Evolutionary conservation across 352 stramenopile genomes (phyloP), one percentile per base, ranked within the genome.

Genomic region (Globisporangium parvum): DNA sequence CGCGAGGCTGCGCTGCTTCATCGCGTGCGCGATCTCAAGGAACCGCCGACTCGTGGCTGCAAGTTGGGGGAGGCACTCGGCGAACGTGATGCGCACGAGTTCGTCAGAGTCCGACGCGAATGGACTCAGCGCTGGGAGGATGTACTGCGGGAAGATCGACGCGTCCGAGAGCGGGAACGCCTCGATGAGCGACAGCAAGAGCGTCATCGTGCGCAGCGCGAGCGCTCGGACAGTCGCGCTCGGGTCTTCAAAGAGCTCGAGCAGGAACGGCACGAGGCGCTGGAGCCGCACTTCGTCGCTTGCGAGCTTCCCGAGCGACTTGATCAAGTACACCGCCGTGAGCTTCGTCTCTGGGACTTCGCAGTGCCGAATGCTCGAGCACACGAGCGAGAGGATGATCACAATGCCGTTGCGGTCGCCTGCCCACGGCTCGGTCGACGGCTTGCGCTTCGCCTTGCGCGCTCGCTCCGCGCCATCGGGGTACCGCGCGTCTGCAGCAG

Each of bases 91-190:
- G 26, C 95, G 78, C 10, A 98, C 96, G 48, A 98, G 80, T 28
- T 98, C 72, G 54, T 94, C 93, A 20, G 84, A 66, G 73, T 98
- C 96, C 10, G 75, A 90, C 26, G 94, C 87, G 28, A 98, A 82
- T 44, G 86, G 72, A 12, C 82, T 81, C 63, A 98, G 87, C 55
- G 83, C 78, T 47, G 93, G 97, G 41, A 99, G 88, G 23, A 99
- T 92, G 67, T 98, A 99, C 70, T 97, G 85, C 0, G 95, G 92
- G 55, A 99, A 99, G 2, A 99, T 87, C 35, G 94, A 93, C 1
- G 95, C 89, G 62, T 99, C 96, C 2, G 95, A 98, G 10, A 97
- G 78, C 6, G 93, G 91, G 58, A 99, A 96, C 0, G 65, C 85
- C 53, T 91, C 85, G n/a, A 99, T 80, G 20, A 93, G 64, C 28